Percentiles rank a stretch among this genome's conserved stretches.
phyloP scores from a whole-genome alignment of 148 eudicot species.

The Spergularia bocconei region DNA sequence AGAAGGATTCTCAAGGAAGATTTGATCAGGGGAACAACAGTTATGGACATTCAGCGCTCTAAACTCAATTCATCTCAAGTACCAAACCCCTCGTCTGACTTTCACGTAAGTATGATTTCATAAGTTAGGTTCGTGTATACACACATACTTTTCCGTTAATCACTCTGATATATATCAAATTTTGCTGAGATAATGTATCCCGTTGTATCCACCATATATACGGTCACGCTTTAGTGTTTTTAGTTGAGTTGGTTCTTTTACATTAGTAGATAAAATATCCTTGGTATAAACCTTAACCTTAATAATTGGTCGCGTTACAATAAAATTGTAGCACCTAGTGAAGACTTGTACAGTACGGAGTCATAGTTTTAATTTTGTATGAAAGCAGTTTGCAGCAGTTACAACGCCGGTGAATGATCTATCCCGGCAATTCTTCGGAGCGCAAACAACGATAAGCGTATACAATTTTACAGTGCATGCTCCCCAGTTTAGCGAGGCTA shows the following conservation, averaged over 20 bases:
- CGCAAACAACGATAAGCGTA: slow-evolving; percentile 13
- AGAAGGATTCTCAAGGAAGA: slow-evolving; percentile 18
- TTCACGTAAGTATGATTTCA: slow-evolving; percentile 14
- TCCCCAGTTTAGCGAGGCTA: background rate
- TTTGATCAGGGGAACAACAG: slow-evolving; percentile 9
- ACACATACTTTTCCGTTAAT: too few species aligned
- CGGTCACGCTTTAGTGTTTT: too few species aligned
- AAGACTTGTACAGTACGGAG: too few species aligned
- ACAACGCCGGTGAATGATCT: slow-evolving; percentile 9
- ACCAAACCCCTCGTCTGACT: background rate
- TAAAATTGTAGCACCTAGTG: too few species aligned
- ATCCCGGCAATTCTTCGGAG: slow-evolving; percentile 2
- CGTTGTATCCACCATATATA: too few species aligned
- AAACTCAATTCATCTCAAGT: background rate
- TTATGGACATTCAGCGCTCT: background rate
- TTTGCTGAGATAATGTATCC: too few species aligned
- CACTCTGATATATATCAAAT: too few species aligned
- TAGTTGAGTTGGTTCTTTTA: too few species aligned
- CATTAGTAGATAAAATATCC: too few species aligned
- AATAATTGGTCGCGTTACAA: too few species aligned
- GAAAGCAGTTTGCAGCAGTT: slow-evolving; percentile 10
- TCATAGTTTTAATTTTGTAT: background rate
- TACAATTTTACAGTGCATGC: slow-evolving; percentile 8
- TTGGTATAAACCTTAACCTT: too few species aligned
- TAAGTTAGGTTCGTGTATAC: too few species aligned